phyloP scores from a whole-genome alignment of 495 filamentous ascomycete species.

The Penicillium riverlandense region DNA sequence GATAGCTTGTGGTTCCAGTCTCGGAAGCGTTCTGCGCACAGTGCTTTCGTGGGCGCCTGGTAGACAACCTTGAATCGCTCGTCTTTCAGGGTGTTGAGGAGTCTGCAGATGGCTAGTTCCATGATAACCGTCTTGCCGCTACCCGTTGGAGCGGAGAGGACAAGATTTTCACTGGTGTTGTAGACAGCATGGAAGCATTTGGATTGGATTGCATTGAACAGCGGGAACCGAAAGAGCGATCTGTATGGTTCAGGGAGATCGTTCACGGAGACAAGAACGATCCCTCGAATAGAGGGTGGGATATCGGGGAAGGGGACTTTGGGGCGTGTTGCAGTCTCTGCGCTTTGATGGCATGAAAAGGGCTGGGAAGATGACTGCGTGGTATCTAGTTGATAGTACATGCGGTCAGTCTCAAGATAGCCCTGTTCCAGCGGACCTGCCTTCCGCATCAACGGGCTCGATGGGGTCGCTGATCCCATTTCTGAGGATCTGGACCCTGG shows the following conservation, averaged over 20 bases:
- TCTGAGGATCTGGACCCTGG: constrained; percentile 23
- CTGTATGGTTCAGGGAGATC: constrained; percentile 72
- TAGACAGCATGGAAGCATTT: constrained; percentile 74
- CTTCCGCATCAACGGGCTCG: constrained; percentile 23
- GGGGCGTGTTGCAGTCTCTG: neutral
- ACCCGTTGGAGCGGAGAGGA: constrained; percentile 85
- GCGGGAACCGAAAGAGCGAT: constrained; percentile 66
- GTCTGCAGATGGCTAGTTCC: constrained; percentile 84
- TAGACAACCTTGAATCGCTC: constrained; percentile 89
- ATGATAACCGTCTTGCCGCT: constrained; percentile 90
- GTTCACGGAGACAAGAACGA: constrained; percentile 64
- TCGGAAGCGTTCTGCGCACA: constrained; percentile 73
- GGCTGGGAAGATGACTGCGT: neutral
- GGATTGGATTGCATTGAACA: constrained; percentile 92
- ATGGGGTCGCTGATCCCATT: constrained; percentile 10
- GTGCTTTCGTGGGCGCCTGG: constrained; percentile 87
- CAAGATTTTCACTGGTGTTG: constrained; percentile 70
- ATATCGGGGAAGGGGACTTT: constrained; percentile 18
- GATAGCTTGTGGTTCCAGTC: constrained; percentile 88
- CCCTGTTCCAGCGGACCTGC: neutral
- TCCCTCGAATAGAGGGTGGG: constrained; percentile 50
- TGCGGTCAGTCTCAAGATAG: neutral
- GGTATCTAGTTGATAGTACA: neutral
- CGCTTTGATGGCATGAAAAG: neutral
- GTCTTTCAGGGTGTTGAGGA: constrained; percentile 53